These are phyloP conservation scores for Neophaeococcomyces aloes DNA, from an alignment of 2,329 filamentous ascomycete genomes.

Conservation along the genomic window DNA sequence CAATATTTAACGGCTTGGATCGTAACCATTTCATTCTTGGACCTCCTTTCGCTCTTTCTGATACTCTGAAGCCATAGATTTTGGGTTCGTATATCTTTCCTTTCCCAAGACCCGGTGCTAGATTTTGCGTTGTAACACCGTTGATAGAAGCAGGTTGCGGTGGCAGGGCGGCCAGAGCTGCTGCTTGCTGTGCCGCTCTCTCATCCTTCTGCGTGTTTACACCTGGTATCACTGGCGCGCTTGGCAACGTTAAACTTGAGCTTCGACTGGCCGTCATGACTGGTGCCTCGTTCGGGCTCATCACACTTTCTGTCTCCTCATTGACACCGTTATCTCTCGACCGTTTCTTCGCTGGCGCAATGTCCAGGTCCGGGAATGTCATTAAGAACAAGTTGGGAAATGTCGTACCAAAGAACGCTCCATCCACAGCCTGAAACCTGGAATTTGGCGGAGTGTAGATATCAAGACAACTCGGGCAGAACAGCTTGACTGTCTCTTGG, in stretches of 20 bases:
- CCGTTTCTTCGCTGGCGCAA: constrained; percentile 56
- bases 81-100: constrained; percentile 84
- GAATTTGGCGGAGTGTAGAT: constrained; percentile 97
- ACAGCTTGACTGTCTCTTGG: constrained; percentile 95
- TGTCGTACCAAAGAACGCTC: constrained; percentile 94
- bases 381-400: constrained; percentile 97
- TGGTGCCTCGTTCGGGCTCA: constrained; percentile 21
- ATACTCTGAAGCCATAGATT: constrained; percentile 94
- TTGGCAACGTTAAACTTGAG: constrained; percentile 18
- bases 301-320: constrained; percentile 18
- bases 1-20: constrained; percentile 67
- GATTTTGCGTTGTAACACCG: constrained; percentile 74
- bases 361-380: constrained; percentile 92
- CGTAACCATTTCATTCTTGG: constrained; percentile 96
- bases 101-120: constrained; percentile 73
- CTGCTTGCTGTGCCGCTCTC: constrained; percentile 26
- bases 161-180: constrained; percentile 26
- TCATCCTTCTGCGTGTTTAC: constrained; percentile 20
- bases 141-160: constrained; percentile 56
- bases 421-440: constrained; percentile 92
- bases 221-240: constrained; percentile 23
- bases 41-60: constrained; percentile 76
- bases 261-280: constrained; percentile 20
- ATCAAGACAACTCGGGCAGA: constrained; percentile 92
- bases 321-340: constrained; percentile 12